Conservation (phyloP, 2,329 filamentous ascomycete genomes). For the Raffaelea albimanens region DNA sequence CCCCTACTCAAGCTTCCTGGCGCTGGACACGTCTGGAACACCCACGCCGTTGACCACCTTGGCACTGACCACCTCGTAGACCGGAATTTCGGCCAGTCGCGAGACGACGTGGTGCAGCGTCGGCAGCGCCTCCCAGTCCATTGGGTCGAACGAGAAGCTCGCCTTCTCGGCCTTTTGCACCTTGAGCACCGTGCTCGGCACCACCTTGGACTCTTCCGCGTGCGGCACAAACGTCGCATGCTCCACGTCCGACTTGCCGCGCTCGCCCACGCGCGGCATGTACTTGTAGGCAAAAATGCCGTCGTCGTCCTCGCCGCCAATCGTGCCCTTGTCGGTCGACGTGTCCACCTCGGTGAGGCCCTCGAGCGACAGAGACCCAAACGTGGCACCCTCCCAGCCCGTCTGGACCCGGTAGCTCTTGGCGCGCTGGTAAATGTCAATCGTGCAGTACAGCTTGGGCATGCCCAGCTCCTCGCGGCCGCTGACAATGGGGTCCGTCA, state of each 20-base stretch:
- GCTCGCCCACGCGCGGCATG: constrained; percentile 42
- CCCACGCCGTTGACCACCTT: constrained; percentile 45
- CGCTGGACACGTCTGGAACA: constrained; percentile 32
- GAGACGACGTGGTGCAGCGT: constrained; percentile 50
- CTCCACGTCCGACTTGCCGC: constrained; percentile 42
- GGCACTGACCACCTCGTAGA: constrained; percentile 45
- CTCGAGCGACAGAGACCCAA: constrained; percentile 13
- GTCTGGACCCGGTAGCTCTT: constrained; percentile 28
- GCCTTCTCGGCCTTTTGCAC: constrained; percentile 30
- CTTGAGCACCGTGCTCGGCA: constrained; percentile 18
- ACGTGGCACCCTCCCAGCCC: constrained; percentile 27
- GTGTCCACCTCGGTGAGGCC: constrained; percentile 13
- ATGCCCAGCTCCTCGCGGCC: constrained; percentile 53
- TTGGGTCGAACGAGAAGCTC: constrained; percentile 34
- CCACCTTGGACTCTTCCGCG: constrained; percentile 24
- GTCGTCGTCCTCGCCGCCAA: constrained; percentile 28
- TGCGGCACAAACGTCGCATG: constrained; percentile 34
- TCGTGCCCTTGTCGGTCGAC: constrained; percentile 3
- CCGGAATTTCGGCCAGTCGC: constrained; percentile 42
- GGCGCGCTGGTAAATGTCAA: constrained; percentile 30
- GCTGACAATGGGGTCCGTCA: constrained; percentile 50
- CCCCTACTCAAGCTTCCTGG: not conserved
- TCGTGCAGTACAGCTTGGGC: constrained; percentile 46
- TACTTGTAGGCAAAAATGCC: constrained; percentile 48
- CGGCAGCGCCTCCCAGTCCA: constrained; percentile 45